Base-by-base conservation (phyloP, 768 basidiomycete genomes). In the Tricholoma sp. region DNA sequence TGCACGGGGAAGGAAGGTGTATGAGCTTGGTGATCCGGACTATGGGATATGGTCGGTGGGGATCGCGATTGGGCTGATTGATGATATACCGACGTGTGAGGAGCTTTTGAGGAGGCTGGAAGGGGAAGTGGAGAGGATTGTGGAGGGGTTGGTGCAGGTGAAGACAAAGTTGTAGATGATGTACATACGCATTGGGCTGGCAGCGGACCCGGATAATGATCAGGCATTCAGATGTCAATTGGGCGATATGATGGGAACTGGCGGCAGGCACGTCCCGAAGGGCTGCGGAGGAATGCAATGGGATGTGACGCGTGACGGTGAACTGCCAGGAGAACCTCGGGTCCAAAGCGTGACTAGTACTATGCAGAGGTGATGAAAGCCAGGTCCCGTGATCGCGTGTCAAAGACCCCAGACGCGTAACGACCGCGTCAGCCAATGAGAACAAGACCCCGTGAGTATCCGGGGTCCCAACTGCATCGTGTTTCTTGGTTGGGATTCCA, bases 21-120 rank as follows among this genome's bases (percentile, higher is more conserved):
- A 92, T 66, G 91, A 92, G 65, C 80, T 68, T 1, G 94, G 95
- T 7, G 94, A 97, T 63, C 75, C 83, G 0, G 91, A 98, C 59
- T 83, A 86, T 62, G 95, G 94, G 4, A 87, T 96, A 49, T 96
- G 94, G 94, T 80, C 71, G 55, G 84, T 84, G 17, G 86, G 88
- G 2, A 72, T 88, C 57, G 69, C 72, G 7, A 64, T 87, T 52
- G 90, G 89, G 2, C 67, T 91, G 57, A 93, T 96, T 66, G 77
- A 88, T 37, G 92, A 96, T 66, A 84, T 91, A 42, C 91, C 91
- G 12, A 89, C 87, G 1, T 95, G 92, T 72, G 77, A 86, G 55
- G 88, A 77, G 52, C 72, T 97, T 31, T 58, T 96, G 53, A 63
- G 66, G 15, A 74, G 80, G 61, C 80, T 96, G 45, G 94, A 92